These are phyloP conservation scores for Suillus plorans DNA, from an alignment of 768 basidiomycete genomes.

Conservation along the genomic window DNA sequence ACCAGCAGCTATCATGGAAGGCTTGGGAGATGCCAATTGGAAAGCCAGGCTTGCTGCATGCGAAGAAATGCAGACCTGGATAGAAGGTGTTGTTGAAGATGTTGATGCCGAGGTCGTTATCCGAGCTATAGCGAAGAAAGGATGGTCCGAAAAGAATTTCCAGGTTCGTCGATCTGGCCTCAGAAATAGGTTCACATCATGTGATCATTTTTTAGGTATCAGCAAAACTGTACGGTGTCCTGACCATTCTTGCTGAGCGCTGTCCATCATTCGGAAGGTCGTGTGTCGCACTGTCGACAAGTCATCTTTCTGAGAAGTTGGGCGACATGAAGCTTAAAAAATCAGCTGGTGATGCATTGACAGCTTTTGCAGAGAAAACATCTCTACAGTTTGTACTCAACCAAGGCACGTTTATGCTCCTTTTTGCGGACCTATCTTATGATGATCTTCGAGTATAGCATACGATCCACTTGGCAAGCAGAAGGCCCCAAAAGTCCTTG, in stretches of 20 bases:
- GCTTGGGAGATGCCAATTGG: conserved; percentile 89
- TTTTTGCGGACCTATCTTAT: conserved; percentile 8
- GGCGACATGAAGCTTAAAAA: conserved; percentile 98
- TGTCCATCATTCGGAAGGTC: conserved; percentile 85
- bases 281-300: conserved; percentile 77
- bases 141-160: conserved; percentile 99
- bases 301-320: conserved; percentile 88
- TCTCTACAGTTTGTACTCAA: conserved; percentile 92
- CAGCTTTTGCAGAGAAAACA: conserved; percentile 84
- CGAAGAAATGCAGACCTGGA: conserved; percentile 84
- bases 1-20: conserved; percentile 66
- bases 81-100: conserved; percentile 61
- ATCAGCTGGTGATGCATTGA: conserved; percentile 86
- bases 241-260: conserved; percentile 68
- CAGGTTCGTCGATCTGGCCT: conserved; percentile 53
- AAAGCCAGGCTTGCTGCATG: conserved; percentile 85
- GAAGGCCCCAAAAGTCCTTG: conserved; percentile 96
- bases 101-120: conserved; percentile 89
- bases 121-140: conserved; percentile 85
- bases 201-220: conserved; percentile 63
- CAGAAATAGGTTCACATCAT: not conserved
- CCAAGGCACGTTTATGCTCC: conserved; percentile 61
- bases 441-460: conserved; percentile 44
- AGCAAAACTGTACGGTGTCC: conserved; percentile 80
- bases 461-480: conserved; percentile 94